Percentiles rank a stretch among this genome's conserved stretches.
These are phyloP conservation scores for Aschersonia sp. DNA, from an alignment of 2,329 filamentous ascomycete genomes.

Conservation along the genomic window DNA sequence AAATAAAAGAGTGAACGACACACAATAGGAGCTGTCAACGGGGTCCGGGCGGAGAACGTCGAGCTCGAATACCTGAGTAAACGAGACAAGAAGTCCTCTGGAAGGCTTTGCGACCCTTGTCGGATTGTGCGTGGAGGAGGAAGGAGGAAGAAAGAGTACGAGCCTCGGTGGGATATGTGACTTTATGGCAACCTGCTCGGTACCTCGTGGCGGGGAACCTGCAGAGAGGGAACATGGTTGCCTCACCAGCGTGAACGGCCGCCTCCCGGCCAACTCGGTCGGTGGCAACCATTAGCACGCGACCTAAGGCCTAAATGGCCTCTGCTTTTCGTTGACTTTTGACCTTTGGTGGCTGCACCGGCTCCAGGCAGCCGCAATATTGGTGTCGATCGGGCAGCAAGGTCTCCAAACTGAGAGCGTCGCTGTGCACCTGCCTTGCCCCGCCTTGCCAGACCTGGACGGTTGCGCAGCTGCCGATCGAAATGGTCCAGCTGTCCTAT, in stretches of 20 bases:
- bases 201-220: slow-evolving; percentile 4
- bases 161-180: slow-evolving; percentile 3
- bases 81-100: slow-evolving; percentile 35
- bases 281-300: too few relatives aligned
- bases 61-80: slow-evolving; percentile 19
- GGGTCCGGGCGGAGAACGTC: slow-evolving; percentile 38
- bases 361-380: too few relatives aligned
- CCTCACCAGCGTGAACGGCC: slow-evolving; percentile 1
- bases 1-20: slow-evolving; percentile 19
- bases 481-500: too few relatives aligned
- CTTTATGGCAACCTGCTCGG: slow-evolving; percentile 3
- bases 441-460: too few relatives aligned
- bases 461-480: too few relatives aligned
- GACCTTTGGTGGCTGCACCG: too few relatives aligned
- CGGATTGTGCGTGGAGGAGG: slow-evolving; percentile 36
- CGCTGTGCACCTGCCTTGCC: too few relatives aligned
- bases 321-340: too few relatives aligned
- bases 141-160: slow-evolving; percentile 19
- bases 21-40: slow-evolving; percentile 26
- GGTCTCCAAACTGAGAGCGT: too few relatives aligned
- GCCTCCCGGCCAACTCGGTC: background rate
- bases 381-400: too few relatives aligned
- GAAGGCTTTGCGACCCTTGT: slow-evolving; percentile 41
- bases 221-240: slow-evolving; percentile 3
- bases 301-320: too few relatives aligned